A percentile compares a stretch with the other conserved stretches of the same genome.
phyloP scores from a whole-genome alignment of 768 basidiomycete species.

The Mycena maculata region DNA sequence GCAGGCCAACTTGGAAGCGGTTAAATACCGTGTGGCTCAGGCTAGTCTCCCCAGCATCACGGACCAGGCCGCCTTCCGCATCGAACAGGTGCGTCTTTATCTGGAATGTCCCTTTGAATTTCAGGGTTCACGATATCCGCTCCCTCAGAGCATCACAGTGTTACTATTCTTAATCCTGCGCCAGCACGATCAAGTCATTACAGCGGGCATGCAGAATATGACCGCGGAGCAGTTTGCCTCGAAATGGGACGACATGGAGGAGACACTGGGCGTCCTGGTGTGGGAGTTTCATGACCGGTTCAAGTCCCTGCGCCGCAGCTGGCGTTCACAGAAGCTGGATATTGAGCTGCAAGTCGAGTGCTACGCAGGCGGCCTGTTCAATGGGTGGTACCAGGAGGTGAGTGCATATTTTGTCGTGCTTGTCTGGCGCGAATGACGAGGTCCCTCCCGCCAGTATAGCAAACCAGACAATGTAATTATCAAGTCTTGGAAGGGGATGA shows the following conservation, averaged over 20 bases:
- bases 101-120: too few species aligned
- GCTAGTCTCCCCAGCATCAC: not conserved
- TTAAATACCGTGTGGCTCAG: not conserved
- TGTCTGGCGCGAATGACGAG: not conserved
- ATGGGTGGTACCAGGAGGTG: not conserved
- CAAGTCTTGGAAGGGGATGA: not conserved
- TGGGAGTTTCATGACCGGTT: not conserved
- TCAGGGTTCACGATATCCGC: not conserved
- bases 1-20: not conserved
- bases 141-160: not conserved
- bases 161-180: constrained; percentile 9
- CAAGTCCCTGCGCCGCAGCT: not conserved
- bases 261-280: not conserved
- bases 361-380: not conserved
- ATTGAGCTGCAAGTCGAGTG: not conserved
- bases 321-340: constrained; percentile 1
- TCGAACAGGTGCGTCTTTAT: constrained; percentile 20
- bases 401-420: not conserved
- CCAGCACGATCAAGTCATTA: constrained; percentile 10
- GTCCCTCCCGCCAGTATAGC: not conserved
- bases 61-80: constrained; percentile 4
- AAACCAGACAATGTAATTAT: not conserved
- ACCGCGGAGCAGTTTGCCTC: not conserved
- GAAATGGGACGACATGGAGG: not conserved
- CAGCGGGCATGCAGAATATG: constrained; percentile 4